Percentiles rank a stretch among this genome's conserved stretches.
phyloP scores from a whole-genome alignment of 495 filamentous ascomycete genomes.

The Podospora pseudopauciseta region DNA sequence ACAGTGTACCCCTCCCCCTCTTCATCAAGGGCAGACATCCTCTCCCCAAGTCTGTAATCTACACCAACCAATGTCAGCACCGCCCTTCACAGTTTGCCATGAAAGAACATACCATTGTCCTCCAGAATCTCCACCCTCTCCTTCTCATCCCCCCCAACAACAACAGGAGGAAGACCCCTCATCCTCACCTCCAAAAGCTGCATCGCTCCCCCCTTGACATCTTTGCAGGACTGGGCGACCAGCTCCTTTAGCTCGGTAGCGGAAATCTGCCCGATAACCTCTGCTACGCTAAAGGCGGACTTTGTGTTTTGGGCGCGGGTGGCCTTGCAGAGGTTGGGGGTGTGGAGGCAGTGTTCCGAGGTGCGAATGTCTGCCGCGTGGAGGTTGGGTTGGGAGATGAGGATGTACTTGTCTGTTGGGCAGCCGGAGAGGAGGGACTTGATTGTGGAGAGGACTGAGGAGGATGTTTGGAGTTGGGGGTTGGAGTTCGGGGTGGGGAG shows the following conservation, averaged over 20 bases:
- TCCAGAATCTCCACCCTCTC: constrained; percentile 55
- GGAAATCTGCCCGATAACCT: constrained; percentile 61
- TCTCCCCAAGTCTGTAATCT: constrained; percentile 42
- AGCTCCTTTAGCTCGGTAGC: constrained; percentile 33
- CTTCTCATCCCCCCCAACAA: constrained; percentile 37
- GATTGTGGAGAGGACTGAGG: constrained; percentile 37
- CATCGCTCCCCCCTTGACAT: constrained; percentile 32
- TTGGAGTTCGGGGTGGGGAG: constrained; percentile 17
- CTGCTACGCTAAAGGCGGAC: constrained; percentile 46
- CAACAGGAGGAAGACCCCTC: constrained; percentile 40
- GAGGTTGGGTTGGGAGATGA: constrained; percentile 76
- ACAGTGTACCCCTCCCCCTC: constrained; percentile 45
- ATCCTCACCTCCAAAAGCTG: constrained; percentile 49
- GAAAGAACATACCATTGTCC: constrained; percentile 55
- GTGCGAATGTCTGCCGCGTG: constrained; percentile 60
- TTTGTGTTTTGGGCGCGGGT: constrained; percentile 20
- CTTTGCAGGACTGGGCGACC: constrained; percentile 29
- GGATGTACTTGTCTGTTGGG: constrained; percentile 71
- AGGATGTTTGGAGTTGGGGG: constrained; percentile 43
- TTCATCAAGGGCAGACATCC: constrained; percentile 32
- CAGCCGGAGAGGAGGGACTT: constrained; percentile 58
- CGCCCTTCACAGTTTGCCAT: neutral
- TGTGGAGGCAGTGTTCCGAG: constrained; percentile 13
- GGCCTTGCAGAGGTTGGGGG: constrained; percentile 33
- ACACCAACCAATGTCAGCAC: constrained; percentile 16